Evolutionary conservation across 2,329 filamentous ascomycete genomes (phyloP), one percentile per base, ranked within the genome.

Genomic region (Penicillium oxalicum): DNA sequence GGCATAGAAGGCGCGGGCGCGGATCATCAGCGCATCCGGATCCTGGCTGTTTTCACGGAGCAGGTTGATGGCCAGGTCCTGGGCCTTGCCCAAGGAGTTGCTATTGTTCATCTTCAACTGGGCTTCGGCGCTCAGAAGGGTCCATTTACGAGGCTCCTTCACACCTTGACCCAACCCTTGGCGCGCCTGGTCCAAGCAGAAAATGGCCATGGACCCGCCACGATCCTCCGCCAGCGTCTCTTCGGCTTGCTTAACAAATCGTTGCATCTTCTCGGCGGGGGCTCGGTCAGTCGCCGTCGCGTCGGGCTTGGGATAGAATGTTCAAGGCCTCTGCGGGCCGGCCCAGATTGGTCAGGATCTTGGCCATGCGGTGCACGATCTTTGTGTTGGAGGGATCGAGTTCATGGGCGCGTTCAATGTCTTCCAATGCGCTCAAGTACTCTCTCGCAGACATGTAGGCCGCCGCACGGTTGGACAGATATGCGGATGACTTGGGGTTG

Each of bases 381-480:
- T 97, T 98, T 60, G 86, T 70, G 66, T 95, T 96, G 60, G 83
- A 77, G 0, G 91, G 86, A 56, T 97, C 91, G 38, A 95, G 74
- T 56, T 91, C 86, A 58, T 88, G 83, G 5, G 93, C 89, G 47
- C 79, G 81, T 62, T 83, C 84, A 71, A 88, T 93, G 71, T 98
- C 93, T 48, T 93, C 88, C 51, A 97, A 75, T 12, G 93, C 93
- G 54, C 86, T 79, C 49, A 79, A 74, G 67, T 86, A 96, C 62
- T 86, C 83, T 59, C 84, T 84, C 50, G 88, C 88, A 45, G 88
- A 88, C 78, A 98, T 95, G 74, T 88, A 89, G 33, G 93, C 93
- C 28, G 93, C 93, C 35, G 93, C 91, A 62, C 93, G 86, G 77
- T 98, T 98, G 68, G 88, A 91, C 57, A 95, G 80, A 70, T 95